Percentiles rank a stretch among this genome's conserved stretches.
phyloP scores from a whole-genome alignment of 2,329 filamentous ascomycete genomes.

The Pseudogymnoascus sp. region DNA sequence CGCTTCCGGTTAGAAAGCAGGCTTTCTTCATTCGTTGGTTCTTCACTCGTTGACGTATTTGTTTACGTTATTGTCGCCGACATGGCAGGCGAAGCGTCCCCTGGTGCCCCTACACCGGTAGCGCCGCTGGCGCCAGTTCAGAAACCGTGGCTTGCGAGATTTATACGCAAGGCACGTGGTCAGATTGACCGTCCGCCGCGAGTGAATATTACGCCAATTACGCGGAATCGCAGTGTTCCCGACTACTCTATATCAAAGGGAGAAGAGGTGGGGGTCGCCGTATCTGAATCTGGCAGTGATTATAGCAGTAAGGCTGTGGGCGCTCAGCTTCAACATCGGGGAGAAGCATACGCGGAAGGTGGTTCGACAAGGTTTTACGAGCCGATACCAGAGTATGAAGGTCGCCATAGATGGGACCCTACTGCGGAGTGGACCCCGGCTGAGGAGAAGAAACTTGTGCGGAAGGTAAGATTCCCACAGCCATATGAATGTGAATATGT shows the following conservation, averaged over 20 bases:
- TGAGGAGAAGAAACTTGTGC: conserved; percentile 23
- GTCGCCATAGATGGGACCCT: conserved; percentile 23
- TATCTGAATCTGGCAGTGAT: neutral
- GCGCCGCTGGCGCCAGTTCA: neutral
- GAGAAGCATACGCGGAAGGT: neutral
- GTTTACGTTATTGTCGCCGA: neutral
- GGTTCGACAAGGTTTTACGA: conserved; percentile 19
- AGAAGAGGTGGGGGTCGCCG: neutral
- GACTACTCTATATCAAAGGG: neutral
- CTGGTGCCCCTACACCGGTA: neutral
- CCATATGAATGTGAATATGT: neutral
- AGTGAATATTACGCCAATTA: neutral
- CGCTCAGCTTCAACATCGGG: neutral
- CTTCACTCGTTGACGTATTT: neutral
- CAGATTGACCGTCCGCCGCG: conserved; percentile 10
- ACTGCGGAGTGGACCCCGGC: conserved; percentile 23
- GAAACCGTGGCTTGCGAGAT: neutral
- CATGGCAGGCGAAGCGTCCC: neutral
- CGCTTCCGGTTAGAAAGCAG: neutral
- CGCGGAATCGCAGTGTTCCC: neutral
- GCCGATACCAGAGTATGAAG: conserved; percentile 22
- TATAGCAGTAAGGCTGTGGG: neutral
- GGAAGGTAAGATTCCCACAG: conserved; percentile 17
- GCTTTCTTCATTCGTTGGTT: neutral
- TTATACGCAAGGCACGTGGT: conserved; percentile 10